Conservation (phyloP, 2,329 filamentous ascomycete genomes). For the Curvularia sp. region DNA sequence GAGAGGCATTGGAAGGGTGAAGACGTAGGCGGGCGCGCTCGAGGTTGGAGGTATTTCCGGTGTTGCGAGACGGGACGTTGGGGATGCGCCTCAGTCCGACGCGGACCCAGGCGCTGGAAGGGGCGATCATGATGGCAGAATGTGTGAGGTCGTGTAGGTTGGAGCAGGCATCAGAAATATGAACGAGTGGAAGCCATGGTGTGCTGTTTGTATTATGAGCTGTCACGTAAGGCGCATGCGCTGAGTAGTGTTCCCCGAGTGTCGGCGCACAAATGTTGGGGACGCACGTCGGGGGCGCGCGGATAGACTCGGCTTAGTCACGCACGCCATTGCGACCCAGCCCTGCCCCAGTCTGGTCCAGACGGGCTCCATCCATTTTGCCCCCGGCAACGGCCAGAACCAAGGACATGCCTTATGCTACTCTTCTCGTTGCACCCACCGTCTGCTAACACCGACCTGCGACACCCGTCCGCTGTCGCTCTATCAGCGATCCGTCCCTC, state of each 20-base stretch:
- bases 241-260: slow-evolving; percentile 24
- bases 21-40: slow-evolving; percentile 20
- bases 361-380: not conserved
- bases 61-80: slow-evolving; percentile 16
- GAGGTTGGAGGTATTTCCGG: slow-evolving; percentile 13
- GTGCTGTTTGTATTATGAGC: slow-evolving; percentile 22
- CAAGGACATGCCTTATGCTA: not conserved
- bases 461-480: not conserved
- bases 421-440: not conserved
- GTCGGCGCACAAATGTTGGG: slow-evolving; percentile 35
- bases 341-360: slow-evolving; percentile 2
- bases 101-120: slow-evolving; percentile 38
- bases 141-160: slow-evolving; percentile 19
- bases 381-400: not conserved
- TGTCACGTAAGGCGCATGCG: slow-evolving; percentile 24
- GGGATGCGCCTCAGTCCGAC: slow-evolving; percentile 35
- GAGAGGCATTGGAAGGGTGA: slow-evolving; percentile 21
- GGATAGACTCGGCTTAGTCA: slow-evolving; percentile 24
- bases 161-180: slow-evolving; percentile 6
- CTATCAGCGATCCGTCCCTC: not conserved
- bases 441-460: not conserved
- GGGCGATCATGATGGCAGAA: slow-evolving; percentile 40
- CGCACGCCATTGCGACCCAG: slow-evolving; percentile 3
- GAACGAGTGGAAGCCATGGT: slow-evolving; percentile 15
- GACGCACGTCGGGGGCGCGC: slow-evolving; percentile 18